Conservation (phyloP, 805 yeast species). For the Wickerhamomyces hampshirensis region DNA sequence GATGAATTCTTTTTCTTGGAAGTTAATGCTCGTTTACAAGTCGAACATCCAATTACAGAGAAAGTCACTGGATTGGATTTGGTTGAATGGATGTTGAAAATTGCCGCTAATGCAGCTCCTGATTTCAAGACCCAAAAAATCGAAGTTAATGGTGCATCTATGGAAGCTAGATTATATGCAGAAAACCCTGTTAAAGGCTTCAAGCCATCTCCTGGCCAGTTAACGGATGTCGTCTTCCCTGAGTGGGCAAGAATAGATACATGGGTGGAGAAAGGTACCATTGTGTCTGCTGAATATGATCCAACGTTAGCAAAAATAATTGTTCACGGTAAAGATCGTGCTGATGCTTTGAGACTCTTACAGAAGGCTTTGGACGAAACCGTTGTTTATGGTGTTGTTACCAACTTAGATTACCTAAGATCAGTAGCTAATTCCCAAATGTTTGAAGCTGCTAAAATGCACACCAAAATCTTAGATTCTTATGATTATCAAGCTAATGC, state of each 20-base stretch:
- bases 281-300: conserved; percentile 87
- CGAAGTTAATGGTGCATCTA: conserved; percentile 75
- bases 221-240: conserved; percentile 83
- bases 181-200: conserved; percentile 95
- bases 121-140: conserved; percentile 56
- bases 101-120: conserved; percentile 89
- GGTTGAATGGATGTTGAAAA: conserved; percentile 94
- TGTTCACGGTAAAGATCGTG: conserved; percentile 87
- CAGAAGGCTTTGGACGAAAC: conserved; percentile 83
- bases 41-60: conserved; percentile 97
- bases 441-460: conserved; percentile 81
- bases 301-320: conserved; percentile 95
- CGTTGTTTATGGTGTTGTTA: conserved; percentile 78
- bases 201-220: conserved; percentile 94
- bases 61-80: conserved; percentile 90
- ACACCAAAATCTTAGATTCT: conserved; percentile 82
- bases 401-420: conserved; percentile 86
- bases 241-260: conserved; percentile 90
- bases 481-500: conserved; percentile 79
- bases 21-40: conserved; percentile 95
- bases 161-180: conserved; percentile 96
- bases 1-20: conserved; percentile 93
- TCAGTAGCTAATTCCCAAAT: conserved; percentile 77
- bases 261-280: conserved; percentile 90
- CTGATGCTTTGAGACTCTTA: conserved; percentile 74